These are phyloP conservation scores for Amniculicola lignicola DNA, from an alignment of 495 filamentous ascomycete species.

Conservation along the genomic window DNA sequence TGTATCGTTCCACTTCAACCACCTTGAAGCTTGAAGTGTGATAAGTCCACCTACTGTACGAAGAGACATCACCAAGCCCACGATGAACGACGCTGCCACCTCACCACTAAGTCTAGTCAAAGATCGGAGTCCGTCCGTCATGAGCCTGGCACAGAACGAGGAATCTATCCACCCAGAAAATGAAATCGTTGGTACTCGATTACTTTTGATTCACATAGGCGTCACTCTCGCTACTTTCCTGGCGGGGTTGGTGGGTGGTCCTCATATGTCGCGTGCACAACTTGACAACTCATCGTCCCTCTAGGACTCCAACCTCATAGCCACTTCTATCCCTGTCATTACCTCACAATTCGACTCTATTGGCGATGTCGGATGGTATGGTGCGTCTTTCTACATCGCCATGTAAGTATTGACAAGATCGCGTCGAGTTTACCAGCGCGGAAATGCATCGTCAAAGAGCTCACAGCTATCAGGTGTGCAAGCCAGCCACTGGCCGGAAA, in stretches of 20 bases:
- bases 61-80: no score
- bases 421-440: neutral
- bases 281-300: neutral
- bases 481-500: constrained; percentile 9
- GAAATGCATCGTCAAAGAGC: neutral
- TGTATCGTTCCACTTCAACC: no score
- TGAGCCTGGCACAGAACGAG: neutral
- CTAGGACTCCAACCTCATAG: constrained; percentile 31
- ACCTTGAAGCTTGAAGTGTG: no score
- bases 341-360: constrained; percentile 51
- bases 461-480: constrained; percentile 2
- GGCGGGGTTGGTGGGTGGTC: constrained; percentile 8
- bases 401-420: neutral
- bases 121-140: no score
- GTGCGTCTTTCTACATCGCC: constrained; percentile 54
- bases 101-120: no score
- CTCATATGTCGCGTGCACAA: neutral
- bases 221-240: constrained; percentile 4
- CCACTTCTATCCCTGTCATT: constrained; percentile 51
- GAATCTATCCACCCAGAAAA: constrained; percentile 12
- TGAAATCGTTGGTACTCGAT: constrained; percentile 2
- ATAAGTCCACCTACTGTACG: no score
- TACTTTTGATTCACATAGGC: constrained; percentile 14
- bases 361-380: constrained; percentile 53
- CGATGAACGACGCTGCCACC: no score